Conservation (phyloP, 2,329 filamentous ascomycete species). For the Pseudogymnoascus sp. region DNA sequence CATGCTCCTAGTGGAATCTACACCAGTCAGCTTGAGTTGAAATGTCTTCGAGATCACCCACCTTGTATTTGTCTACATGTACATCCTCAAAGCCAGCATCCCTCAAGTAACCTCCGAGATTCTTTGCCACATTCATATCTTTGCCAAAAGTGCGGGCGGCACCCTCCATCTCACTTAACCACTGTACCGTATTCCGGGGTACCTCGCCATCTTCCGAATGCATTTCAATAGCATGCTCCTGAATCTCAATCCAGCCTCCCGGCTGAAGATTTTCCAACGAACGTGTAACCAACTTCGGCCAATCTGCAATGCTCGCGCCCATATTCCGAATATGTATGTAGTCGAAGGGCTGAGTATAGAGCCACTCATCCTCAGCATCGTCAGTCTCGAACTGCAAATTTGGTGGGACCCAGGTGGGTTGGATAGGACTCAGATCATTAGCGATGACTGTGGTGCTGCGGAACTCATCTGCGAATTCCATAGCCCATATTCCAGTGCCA, state of each 20-base stretch:
- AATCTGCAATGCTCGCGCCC: constrained; percentile 8
- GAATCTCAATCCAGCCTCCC: constrained; percentile 22
- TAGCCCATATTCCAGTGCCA: constrained; percentile 15
- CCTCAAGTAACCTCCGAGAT: constrained; percentile 23
- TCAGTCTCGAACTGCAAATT: constrained; percentile 25
- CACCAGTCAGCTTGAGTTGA: not conserved
- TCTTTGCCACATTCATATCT: constrained; percentile 16
- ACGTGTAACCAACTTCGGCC: not conserved
- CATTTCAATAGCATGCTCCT: constrained; percentile 21
- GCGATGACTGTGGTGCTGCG: constrained; percentile 12
- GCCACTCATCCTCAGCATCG: constrained; percentile 27
- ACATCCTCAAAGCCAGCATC: constrained; percentile 32
- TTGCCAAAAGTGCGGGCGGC: constrained; percentile 31
- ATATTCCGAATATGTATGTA: constrained; percentile 14
- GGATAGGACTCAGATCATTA: constrained; percentile 12
- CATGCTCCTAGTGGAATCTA: not conserved
- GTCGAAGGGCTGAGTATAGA: constrained; percentile 20
- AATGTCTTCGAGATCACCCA: constrained; percentile 6
- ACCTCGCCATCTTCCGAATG: constrained; percentile 14
- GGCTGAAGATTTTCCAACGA: constrained; percentile 16
- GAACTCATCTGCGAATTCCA: constrained; percentile 13
- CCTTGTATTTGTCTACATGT: constrained; percentile 9
- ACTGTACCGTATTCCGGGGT: constrained; percentile 15
- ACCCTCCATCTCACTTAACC: constrained; percentile 16
- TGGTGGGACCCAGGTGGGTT: constrained; percentile 17